Evolutionary conservation across 495 filamentous ascomycete genomes (phyloP), one percentile per base, ranked within the genome.

Genomic region (Daldinia vernicosa): DNA sequence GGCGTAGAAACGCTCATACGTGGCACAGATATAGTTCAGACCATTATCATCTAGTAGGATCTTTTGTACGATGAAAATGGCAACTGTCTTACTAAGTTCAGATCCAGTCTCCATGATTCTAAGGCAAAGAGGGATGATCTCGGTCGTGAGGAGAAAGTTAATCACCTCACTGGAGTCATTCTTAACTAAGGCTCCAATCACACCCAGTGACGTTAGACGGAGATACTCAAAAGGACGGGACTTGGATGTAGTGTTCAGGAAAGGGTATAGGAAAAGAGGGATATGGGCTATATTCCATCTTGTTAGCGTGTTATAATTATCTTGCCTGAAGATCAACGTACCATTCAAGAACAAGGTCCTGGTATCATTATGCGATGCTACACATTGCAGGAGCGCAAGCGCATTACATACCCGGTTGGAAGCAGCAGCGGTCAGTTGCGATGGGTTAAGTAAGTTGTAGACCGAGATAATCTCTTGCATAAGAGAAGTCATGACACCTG

Each of bases 31-130:
- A 78, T 99, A 99, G 40, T 92, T 93, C 65, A 99, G 85, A n/a
- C 95, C 95, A 77, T 95, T 92, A 72, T 99, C 95, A 76, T 99
- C 95, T 4, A 99, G 85, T 40, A 99, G 82, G 35, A 99, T 99
- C 82, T 99, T 99, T 83, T 99, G 95, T n/a, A 99, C 95, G 75
- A 99, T 99, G 83, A 99, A 99, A 69, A 99, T 99, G 37, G 95
- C 95, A 8, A 99, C 95, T 1, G 95, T 99, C 84, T 99, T 99
- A 85, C 94, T 97, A 50, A 99, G 84, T 77, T 99, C 95, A 0
- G 95, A 98, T 33, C 96, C 96, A 0, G 95, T 99, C 84, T 99
- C 95, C 95, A 99, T 99, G 76, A 99, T 98, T 33, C 95, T 89
- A 27, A 99, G 92, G 77, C 95, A 99, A 3, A 99, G 88, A 6